phyloP scores from a whole-genome alignment of 2,329 filamentous ascomycete species.

The Sporothrix pallida region DNA sequence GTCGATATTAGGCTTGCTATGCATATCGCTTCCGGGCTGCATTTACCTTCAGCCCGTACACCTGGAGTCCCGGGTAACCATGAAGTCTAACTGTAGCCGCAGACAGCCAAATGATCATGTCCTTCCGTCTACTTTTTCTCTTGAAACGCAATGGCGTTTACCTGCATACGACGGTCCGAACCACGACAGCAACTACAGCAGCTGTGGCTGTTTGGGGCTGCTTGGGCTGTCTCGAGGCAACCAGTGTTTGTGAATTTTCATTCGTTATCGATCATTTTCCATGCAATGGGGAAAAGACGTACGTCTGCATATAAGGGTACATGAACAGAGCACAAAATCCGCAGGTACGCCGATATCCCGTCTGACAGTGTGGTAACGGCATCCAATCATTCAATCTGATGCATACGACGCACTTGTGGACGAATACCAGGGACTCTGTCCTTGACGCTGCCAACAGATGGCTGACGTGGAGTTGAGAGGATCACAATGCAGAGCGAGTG shows the following conservation, averaged over 20 bases:
- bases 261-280: neutral
- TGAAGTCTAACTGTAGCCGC: no score
- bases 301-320: neutral
- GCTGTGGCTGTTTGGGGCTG: neutral
- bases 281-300: neutral
- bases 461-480: neutral
- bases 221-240: neutral
- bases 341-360: slow-evolving; percentile 3
- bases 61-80: neutral
- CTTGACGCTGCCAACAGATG: neutral
- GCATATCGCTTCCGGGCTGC: no score
- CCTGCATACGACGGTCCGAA: slow-evolving; percentile 2
- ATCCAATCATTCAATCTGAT: neutral
- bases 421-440: neutral
- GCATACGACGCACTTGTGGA: no score
- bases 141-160: slow-evolving; percentile 17
- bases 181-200: neutral
- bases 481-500: neutral
- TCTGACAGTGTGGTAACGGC: neutral
- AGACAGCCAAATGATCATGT: no score
- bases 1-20: neutral
- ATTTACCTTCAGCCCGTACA: no score
- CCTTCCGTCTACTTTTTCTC: neutral
- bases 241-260: neutral
- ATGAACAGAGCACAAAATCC: neutral